phyloP scores from a whole-genome alignment of 441 rosid genomes.

The Melianthus villosus region DNA sequence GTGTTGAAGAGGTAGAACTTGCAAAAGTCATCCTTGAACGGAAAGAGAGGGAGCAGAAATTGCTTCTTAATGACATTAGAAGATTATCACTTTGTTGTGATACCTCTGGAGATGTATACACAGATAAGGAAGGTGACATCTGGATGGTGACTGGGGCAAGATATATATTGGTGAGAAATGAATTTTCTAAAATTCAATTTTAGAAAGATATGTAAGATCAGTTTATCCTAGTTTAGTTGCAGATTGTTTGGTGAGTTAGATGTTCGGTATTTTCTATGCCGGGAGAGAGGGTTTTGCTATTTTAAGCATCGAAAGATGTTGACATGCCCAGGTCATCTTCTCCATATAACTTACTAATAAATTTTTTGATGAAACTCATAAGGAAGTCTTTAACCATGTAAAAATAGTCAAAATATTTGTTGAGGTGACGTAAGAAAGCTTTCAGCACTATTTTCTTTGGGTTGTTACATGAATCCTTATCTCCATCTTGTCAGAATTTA shows the following conservation, averaged over 20 bases:
- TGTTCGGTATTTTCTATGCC: background rate
- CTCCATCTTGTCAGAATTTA: too few relatives aligned
- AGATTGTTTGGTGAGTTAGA: background rate
- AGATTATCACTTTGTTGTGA: constrained; percentile 46
- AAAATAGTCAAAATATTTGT: too few relatives aligned
- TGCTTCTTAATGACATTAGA: constrained; percentile 74
- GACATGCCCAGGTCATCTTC: too few relatives aligned
- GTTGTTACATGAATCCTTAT: too few relatives aligned
- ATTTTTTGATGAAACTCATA: too few relatives aligned
- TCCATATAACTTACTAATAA: too few relatives aligned
- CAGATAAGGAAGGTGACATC: constrained; percentile 34
- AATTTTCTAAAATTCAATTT: background rate
- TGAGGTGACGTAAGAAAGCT: too few relatives aligned
- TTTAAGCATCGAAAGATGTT: background rate
- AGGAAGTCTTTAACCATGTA: too few relatives aligned
- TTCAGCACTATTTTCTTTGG: too few relatives aligned
- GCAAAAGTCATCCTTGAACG: constrained; percentile 78
- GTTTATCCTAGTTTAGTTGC: background rate
- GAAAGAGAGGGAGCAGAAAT: constrained; percentile 56
- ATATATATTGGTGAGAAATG: constrained; percentile 49
- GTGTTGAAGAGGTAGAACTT: constrained; percentile 93
- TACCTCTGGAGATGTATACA: constrained; percentile 29
- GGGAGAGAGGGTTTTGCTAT: background rate
- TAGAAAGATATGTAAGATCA: too few relatives aligned
- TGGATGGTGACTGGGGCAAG: constrained; percentile 77